phyloP scores from a whole-genome alignment of 1,284 basidiomycete genomes.

The Ganoderma boninense region DNA sequence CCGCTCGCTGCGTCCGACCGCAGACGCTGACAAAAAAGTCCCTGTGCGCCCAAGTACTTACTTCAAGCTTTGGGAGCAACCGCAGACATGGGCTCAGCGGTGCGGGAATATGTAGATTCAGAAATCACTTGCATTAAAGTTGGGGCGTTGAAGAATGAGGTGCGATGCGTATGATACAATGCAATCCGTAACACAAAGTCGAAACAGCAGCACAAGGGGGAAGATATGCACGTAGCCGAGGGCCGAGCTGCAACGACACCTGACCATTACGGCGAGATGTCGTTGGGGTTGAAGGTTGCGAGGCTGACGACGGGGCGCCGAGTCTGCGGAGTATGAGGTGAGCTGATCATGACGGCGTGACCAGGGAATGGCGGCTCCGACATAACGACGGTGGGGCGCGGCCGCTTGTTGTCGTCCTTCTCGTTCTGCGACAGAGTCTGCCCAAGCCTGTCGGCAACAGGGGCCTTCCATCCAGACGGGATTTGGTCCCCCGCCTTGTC shows the following conservation, averaged over 20 bases:
- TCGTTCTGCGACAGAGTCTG: background rate
- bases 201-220: no score
- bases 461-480: background rate
- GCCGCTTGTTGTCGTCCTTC: background rate
- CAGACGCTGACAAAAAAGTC: no score
- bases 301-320: background rate
- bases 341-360: background rate
- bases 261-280: background rate
- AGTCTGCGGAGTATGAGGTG: background rate
- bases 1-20: no score
- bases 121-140: no score
- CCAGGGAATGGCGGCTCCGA: background rate
- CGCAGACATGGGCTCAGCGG: no score
- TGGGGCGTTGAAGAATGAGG: no score
- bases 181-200: no score
- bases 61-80: no score
- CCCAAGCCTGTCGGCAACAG: background rate
- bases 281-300: background rate
- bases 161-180: no score
- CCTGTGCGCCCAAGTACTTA: no score
- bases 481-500: background rate
- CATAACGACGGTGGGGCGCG: background rate
- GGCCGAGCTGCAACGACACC: background rate
- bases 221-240: no score
- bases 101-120: no score